Percentiles rank a stretch among this genome's conserved stretches.
These are phyloP conservation scores for Ogataea philodendri DNA, from an alignment of 805 yeast genomes.

Conservation along the genomic window DNA sequence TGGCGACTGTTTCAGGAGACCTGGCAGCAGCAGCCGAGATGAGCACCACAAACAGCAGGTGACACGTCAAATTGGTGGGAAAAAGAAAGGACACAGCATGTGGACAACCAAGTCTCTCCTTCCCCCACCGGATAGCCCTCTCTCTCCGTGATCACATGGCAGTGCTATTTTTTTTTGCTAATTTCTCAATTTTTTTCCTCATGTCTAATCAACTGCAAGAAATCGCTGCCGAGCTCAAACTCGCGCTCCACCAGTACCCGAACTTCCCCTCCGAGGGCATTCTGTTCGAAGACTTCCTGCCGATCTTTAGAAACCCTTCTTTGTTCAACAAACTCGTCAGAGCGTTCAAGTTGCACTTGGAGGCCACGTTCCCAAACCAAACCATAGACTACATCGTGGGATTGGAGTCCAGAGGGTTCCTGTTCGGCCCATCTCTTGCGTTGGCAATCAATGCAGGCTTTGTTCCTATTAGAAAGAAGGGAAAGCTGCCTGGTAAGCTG, in stretches of 20 bases:
- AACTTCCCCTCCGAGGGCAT: conserved; percentile 94
- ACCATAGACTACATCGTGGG: conserved; percentile 86
- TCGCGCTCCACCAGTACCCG: conserved; percentile 73
- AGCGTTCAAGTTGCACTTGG: conserved; percentile 76
- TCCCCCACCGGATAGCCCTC: too few relatives aligned
- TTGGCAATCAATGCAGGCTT: conserved; percentile 86
- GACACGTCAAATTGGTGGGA: too few relatives aligned
- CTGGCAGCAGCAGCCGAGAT: too few relatives aligned
- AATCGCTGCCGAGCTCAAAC: conserved; percentile 46
- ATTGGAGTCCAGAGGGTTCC: conserved; percentile 93
- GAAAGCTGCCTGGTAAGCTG: conserved; percentile 89
- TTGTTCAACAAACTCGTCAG: conserved; percentile 76
- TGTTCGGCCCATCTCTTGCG: conserved; percentile 95
- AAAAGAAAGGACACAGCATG: too few relatives aligned
- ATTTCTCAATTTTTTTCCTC: conserved; percentile 1
- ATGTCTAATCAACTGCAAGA: conserved; percentile 27
- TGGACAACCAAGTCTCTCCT: too few relatives aligned
- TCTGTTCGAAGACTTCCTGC: conserved; percentile 92
- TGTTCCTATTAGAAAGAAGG: conserved; percentile 92
- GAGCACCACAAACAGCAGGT: too few relatives aligned
- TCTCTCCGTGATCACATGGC: too few relatives aligned
- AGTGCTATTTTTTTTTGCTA: conserved; percentile 1
- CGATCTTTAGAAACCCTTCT: conserved; percentile 81
- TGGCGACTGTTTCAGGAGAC: too few relatives aligned
- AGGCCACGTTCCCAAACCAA: conserved; percentile 48